Evolutionary conservation across 495 filamentous ascomycete species (phyloP).

Genomic region (Chaetomidium leptoderma): DNA sequence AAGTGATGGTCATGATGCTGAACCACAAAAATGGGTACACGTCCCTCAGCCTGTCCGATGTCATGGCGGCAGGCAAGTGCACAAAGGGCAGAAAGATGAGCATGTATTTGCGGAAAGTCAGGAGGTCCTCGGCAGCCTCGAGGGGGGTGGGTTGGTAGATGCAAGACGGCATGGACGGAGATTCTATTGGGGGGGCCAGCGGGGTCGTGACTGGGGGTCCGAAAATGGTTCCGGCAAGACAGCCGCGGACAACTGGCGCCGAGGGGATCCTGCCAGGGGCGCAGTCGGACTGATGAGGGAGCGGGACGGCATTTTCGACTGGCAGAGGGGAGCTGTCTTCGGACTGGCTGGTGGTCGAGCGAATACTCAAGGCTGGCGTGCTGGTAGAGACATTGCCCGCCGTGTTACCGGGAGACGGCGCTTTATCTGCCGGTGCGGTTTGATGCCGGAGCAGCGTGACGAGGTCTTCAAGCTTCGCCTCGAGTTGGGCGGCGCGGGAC

Average conservation of each 20-base stretch:
- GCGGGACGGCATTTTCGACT: neutral
- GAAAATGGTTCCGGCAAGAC: slow-evolving; percentile 9
- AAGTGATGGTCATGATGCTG: slow-evolving; percentile 47
- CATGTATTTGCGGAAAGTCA: slow-evolving; percentile 32
- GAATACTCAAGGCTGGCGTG: slow-evolving; percentile 12
- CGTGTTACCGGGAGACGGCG: neutral
- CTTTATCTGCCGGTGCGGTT: slow-evolving; percentile 16
- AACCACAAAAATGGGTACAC: slow-evolving; percentile 52
- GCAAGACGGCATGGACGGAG: slow-evolving; percentile 14
- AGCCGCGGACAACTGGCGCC: neutral
- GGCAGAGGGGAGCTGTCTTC: slow-evolving; percentile 15
- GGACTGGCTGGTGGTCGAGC: slow-evolving; percentile 15
- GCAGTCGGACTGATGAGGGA: neutral
- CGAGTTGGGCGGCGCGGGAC: slow-evolving; percentile 40
- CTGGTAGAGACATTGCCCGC: neutral
- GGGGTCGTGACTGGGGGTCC: neutral
- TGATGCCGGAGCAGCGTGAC: slow-evolving; percentile 41
- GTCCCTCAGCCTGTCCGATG: slow-evolving; percentile 43
- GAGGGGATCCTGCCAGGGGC: neutral
- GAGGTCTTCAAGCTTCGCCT: slow-evolving; percentile 45
- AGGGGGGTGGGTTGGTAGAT: slow-evolving; percentile 22
- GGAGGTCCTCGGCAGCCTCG: slow-evolving; percentile 32
- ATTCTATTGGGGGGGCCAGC: neutral
- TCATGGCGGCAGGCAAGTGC: slow-evolving; percentile 43
- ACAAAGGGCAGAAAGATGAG: slow-evolving; percentile 34